A percentile compares a stretch with the other conserved stretches of the same genome.
Evolutionary conservation across 2,329 filamentous ascomycete genomes (phyloP).

Genomic region (Xylariaceae sp.): DNA sequence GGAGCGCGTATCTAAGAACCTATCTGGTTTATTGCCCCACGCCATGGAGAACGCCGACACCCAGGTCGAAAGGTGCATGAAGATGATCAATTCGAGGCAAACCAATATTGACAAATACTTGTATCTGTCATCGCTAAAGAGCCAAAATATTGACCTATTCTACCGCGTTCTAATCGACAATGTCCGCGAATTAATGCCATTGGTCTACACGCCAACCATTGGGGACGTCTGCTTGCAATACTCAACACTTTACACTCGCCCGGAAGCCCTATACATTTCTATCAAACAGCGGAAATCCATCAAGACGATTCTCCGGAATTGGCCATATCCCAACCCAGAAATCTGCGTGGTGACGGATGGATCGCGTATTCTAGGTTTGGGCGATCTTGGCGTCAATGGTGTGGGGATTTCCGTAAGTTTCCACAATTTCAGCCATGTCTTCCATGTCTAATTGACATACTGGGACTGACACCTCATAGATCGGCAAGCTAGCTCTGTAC

Average conservation of each 20-base stretch:
- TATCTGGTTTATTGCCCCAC: constrained; percentile 69
- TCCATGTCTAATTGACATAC: too few species aligned
- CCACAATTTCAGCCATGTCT: constrained; percentile 6
- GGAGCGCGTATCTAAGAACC: constrained; percentile 67
- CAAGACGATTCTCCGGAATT: constrained; percentile 86
- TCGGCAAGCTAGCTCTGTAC: constrained; percentile 95
- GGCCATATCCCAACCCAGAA: constrained; percentile 87
- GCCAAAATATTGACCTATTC: constrained; percentile 80
- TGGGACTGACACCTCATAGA: constrained; percentile 50
- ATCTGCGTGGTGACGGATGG: constrained; percentile 98
- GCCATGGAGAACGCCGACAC: constrained; percentile 65
- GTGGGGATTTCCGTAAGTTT: constrained; percentile 88
- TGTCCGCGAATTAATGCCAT: constrained; percentile 76
- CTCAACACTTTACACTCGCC: constrained; percentile 93
- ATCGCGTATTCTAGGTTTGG: constrained; percentile 88
- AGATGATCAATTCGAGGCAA: constrained; percentile 72
- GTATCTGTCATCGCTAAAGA: constrained; percentile 78
- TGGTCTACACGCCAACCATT: constrained; percentile 89
- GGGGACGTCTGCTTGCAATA: constrained; percentile 97
- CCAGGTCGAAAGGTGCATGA: constrained; percentile 71
- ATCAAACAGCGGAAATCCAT: constrained; percentile 94
- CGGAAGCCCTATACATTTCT: constrained; percentile 94
- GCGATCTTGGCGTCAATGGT: constrained; percentile 94
- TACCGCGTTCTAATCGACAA: constrained; percentile 82
- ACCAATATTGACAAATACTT: constrained; percentile 83